Percentiles rank a stretch among this genome's conserved stretches.
These are phyloP conservation scores for Cladosporium sp. DNA, from an alignment of 2,329 filamentous ascomycete genomes.

Conservation along the genomic window DNA sequence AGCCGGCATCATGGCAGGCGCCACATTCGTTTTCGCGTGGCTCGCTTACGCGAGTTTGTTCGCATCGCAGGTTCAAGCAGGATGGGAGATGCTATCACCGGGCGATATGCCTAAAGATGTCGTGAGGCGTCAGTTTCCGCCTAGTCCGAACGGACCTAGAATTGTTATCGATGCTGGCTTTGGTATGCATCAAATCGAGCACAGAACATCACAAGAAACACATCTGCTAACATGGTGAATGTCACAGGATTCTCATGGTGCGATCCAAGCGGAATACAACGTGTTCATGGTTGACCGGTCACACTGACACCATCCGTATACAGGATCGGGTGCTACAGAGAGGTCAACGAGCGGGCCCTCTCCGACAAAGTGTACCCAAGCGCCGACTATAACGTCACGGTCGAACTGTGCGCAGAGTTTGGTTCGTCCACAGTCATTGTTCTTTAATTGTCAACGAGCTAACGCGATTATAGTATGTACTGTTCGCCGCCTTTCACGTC, in stretches of 20 bases:
- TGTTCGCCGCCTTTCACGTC: background rate
- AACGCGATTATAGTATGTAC: slow-evolving; percentile 4
- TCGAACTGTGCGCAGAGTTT: slow-evolving; percentile 8
- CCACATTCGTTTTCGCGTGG: background rate
- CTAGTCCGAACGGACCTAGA: background rate
- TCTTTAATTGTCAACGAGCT: background rate
- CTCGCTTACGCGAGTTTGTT: background rate
- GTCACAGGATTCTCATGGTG: slow-evolving; percentile 9
- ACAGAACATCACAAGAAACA: background rate
- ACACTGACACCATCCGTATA: background rate
- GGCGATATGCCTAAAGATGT: background rate
- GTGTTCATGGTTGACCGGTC: background rate
- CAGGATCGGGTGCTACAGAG: slow-evolving; percentile 15
- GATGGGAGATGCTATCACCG: slow-evolving; percentile 15
- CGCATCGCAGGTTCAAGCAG: slow-evolving; percentile 1
- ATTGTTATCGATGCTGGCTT: slow-evolving; percentile 8
- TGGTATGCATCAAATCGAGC: background rate
- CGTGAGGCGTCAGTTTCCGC: background rate
- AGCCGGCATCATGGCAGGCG: slow-evolving; percentile 3
- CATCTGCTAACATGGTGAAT: background rate
- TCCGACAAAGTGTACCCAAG: background rate
- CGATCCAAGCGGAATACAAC: background rate
- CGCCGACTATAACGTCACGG: background rate
- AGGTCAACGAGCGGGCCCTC: background rate
- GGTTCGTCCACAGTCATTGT: background rate